These are phyloP conservation scores for Fraxinus sp. DNA, from an alignment of 305 asterid species.

Conservation along the genomic window DNA sequence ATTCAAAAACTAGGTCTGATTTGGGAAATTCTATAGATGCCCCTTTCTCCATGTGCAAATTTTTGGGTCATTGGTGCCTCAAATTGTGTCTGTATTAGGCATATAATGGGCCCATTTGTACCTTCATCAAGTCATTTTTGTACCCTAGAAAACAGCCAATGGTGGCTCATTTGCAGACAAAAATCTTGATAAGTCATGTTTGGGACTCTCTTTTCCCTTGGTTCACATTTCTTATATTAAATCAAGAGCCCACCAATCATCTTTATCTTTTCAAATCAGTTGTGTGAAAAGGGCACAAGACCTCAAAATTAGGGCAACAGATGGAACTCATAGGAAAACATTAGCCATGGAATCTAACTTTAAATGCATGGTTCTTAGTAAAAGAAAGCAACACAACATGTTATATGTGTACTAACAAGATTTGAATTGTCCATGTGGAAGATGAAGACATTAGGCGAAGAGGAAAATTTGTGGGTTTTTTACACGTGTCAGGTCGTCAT, in stretches of 20 bases:
- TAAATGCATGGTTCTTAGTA: constrained; percentile 43
- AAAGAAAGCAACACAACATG: constrained; percentile 55
- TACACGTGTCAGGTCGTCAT: constrained; percentile 16
- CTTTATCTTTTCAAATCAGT: constrained; percentile 8
- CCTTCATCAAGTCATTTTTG: not conserved
- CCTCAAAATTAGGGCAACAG: constrained; percentile 26
- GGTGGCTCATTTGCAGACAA: constrained; percentile 9
- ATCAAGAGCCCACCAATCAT: not conserved
- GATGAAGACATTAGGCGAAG: constrained; percentile 14
- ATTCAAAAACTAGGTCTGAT: not conserved
- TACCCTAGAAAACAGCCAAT: not conserved
- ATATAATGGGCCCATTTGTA: not conserved
- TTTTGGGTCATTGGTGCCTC: not conserved
- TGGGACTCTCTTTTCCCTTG: constrained; percentile 17
- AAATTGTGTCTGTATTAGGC: not conserved
- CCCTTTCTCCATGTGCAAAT: not conserved
- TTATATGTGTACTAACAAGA: constrained; percentile 17
- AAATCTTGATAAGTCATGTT: constrained; percentile 29
- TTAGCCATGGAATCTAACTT: constrained; percentile 38
- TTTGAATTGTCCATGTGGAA: constrained; percentile 8
- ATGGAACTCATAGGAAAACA: constrained; percentile 40
- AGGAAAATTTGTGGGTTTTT: not conserved
- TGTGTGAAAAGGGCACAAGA: constrained; percentile 27
- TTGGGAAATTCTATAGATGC: not conserved
- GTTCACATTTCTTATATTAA: constrained; percentile 24